Evolutionary conservation across 352 stramenopile species (phyloP).

Genomic region (Globisporangium emineosum): DNA sequence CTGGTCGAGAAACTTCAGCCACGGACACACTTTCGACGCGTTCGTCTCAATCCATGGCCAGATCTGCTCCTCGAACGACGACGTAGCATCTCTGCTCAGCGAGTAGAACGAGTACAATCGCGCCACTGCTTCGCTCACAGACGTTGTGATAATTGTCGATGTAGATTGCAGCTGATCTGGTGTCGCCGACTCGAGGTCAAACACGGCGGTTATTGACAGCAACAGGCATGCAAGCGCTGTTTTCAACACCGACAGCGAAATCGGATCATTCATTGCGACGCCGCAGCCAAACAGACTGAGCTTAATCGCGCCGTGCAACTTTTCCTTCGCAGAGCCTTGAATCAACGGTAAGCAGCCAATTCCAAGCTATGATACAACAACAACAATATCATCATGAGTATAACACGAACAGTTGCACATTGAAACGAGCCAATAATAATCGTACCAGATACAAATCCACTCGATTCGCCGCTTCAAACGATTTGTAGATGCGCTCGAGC

Average conservation of each 20-base stretch:
- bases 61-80: slow-evolving; percentile 36
- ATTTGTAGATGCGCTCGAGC: slow-evolving; percentile 61
- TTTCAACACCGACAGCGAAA: slow-evolving; percentile 38
- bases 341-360: slow-evolving; percentile 55
- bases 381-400: background rate
- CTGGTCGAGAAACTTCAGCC: slow-evolving; percentile 68
- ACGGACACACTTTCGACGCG: slow-evolving; percentile 46
- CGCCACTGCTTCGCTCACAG: slow-evolving; percentile 45
- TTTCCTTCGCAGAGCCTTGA: slow-evolving; percentile 45
- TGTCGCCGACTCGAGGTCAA: slow-evolving; percentile 54
- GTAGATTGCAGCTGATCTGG: slow-evolving; percentile 52
- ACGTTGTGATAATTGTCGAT: slow-evolving; percentile 53
- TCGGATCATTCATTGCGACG: slow-evolving; percentile 23
- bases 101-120: slow-evolving; percentile 47
- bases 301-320: slow-evolving; percentile 54
- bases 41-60: slow-evolving; percentile 71
- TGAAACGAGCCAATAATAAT: no score
- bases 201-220: slow-evolving; percentile 54
- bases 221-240: slow-evolving; percentile 49
- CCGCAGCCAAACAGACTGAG: slow-evolving; percentile 47
- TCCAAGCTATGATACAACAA: slow-evolving; percentile 31
- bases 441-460: slow-evolving; percentile 55
- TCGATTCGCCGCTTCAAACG: slow-evolving; percentile 54
- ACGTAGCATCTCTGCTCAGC: slow-evolving; percentile 30
- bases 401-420: background rate